These are phyloP conservation scores for Saccharum officinarum DNA, from an alignment of 176 grass and related monocot species.

Conservation along the genomic window DNA sequence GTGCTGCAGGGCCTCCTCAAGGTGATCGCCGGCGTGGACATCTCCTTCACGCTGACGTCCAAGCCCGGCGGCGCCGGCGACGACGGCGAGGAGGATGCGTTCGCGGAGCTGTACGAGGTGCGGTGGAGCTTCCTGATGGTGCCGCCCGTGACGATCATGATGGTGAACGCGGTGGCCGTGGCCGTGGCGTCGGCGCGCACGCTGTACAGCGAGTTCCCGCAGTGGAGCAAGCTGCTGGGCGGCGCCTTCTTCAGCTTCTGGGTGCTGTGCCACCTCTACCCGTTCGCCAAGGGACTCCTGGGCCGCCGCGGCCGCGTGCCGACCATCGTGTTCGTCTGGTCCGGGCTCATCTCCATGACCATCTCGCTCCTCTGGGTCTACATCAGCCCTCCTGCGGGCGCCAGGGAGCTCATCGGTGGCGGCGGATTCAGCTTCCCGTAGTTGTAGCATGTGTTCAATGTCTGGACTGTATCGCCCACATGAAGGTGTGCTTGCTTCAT, in stretches of 20 bases:
- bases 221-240: conserved; percentile 93
- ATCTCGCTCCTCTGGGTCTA: conserved; percentile 91
- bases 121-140: conserved; percentile 96
- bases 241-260: conserved; percentile 97
- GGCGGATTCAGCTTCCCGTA: conserved; percentile 86
- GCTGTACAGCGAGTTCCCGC: conserved; percentile 84
- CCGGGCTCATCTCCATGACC: conserved; percentile 72
- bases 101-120: conserved; percentile 78
- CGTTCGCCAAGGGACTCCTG: conserved; percentile 92
- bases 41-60: conserved; percentile 88
- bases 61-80: conserved; percentile 52
- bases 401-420: conserved; percentile 44
- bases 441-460: not conserved
- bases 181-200: conserved; percentile 69
- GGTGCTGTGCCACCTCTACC: conserved; percentile 96
- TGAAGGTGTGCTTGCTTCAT: conserved; percentile 58
- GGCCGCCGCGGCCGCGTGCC: conserved; percentile 90
- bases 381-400: conserved; percentile 72
- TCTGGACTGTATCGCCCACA: conserved; percentile 14
- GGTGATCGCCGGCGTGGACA: conserved; percentile 89
- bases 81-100: conserved; percentile 51
- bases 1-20: conserved; percentile 93
- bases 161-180: conserved; percentile 76
- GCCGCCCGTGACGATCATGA: conserved; percentile 93
- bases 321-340: conserved; percentile 95